A percentile compares a stretch with the other conserved stretches of the same genome.
Conservation (phyloP, 257 asterid species). For the Orobanche coerulescens region DNA sequence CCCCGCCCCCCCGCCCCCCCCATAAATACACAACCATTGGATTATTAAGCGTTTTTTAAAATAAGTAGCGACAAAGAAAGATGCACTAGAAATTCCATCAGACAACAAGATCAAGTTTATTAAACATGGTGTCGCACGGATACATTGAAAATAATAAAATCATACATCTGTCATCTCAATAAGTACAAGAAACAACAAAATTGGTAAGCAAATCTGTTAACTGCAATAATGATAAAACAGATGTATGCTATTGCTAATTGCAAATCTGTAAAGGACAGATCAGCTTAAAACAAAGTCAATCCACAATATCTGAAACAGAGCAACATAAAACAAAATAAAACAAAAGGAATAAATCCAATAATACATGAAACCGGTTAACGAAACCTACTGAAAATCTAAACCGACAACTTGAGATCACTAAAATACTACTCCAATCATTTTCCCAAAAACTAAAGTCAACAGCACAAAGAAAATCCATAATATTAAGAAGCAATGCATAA, state of each 20-base stretch:
- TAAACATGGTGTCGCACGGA: too few relatives aligned
- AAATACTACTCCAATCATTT: background rate
- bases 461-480: background rate
- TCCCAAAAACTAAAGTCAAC: background rate
- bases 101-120: too few relatives aligned
- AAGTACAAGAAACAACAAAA: too few relatives aligned
- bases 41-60: too few relatives aligned
- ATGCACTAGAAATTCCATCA: too few relatives aligned
- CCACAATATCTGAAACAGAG: constrained; percentile 4
- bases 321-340: background rate
- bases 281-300: background rate
- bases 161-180: too few relatives aligned
- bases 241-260: too few relatives aligned
- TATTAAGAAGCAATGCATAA: too few relatives aligned
- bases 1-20: too few relatives aligned
- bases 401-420: background rate
- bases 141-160: too few relatives aligned
- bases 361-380: background rate
- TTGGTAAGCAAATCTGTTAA: background rate
- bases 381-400: background rate
- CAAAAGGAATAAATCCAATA: background rate
- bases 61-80: too few relatives aligned
- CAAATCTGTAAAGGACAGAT: too few relatives aligned
- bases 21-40: background rate
- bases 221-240: background rate